Base-by-base conservation (phyloP, 176 grass and related monocot genomes). In the Stipa capillata region DNA sequence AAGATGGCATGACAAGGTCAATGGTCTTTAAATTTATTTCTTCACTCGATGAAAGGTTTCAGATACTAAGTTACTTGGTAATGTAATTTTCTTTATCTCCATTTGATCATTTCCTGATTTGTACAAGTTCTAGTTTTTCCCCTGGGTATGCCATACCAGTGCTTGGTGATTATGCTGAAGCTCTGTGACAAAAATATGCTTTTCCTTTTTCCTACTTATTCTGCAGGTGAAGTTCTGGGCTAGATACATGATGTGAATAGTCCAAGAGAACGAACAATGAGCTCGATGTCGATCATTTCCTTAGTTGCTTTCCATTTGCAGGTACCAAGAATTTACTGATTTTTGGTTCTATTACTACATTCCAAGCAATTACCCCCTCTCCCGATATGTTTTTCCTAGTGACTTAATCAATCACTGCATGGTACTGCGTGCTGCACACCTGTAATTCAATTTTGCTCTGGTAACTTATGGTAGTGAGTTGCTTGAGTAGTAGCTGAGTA, bases 291-390 rank as follows among this genome's bases (percentile, higher is more conserved):
- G 50, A 92, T 98, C 64, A 87, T 94, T 86, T 86, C 95, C 2
- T 87, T 98, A 80, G 87, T 94, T 47, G 87, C 95, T 87, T 98
- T 98, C 70, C 95, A 94, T 85, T 87, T 98, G 77, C 95, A 98
- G 95, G 95, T 94, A 91, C 32, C 21, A 65, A 73, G 20, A 48
- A 7, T 51, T 64, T 76, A 34, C 66, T 81, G 23, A 54, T 82
- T 44, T 79, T 77, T 20, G 3, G 56, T 66, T 74, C 78, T 35
- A 18, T 49, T 71, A 31, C 45, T 41, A 12, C 35, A 47, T 84
- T 72, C 64, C 66, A 47, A 43, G 16, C 49, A n/a, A 21, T 36
- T 81, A 15, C 81, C 18, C 35, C 44, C 3, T 16, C 14, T 62
- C 50, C 13, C 35, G 1, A 23, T 85, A 57, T 72, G 13, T 72